phyloP scores from a whole-genome alignment of 805 yeast species.

The Schwanniomyces yamadae region DNA sequence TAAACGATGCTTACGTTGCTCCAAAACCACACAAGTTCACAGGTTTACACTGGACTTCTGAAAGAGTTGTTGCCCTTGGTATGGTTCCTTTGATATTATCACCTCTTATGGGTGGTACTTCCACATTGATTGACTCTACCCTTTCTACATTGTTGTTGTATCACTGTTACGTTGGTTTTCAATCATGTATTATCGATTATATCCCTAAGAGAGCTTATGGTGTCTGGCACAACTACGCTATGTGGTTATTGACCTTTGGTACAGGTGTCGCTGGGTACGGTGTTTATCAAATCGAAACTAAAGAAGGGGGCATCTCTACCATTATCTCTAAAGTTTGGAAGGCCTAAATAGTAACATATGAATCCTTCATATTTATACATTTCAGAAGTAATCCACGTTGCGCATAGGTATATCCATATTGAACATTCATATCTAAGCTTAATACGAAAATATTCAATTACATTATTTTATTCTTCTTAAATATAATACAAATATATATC shows the following conservation, averaged over 20 bases:
- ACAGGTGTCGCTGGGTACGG: slow-evolving; percentile 69
- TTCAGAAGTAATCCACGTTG: too few relatives aligned
- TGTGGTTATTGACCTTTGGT: slow-evolving; percentile 61
- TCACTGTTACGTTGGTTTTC: slow-evolving; percentile 72
- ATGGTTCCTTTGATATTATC: slow-evolving; percentile 62
- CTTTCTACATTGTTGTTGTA: slow-evolving; percentile 54
- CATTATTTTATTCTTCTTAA: too few relatives aligned
- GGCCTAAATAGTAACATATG: too few relatives aligned
- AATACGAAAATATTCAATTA: too few relatives aligned
- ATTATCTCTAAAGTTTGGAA: slow-evolving; percentile 41
- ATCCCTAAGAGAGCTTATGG: slow-evolving; percentile 77
- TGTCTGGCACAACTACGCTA: slow-evolving; percentile 57
- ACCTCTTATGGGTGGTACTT: slow-evolving; percentile 57
- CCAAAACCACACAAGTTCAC: slow-evolving; percentile 56
- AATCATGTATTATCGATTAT: slow-evolving; percentile 75
- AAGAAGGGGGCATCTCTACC: slow-evolving; percentile 62
- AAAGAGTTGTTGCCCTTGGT: slow-evolving; percentile 57
- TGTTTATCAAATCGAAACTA: slow-evolving; percentile 63
- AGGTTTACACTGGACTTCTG: slow-evolving; percentile 76
- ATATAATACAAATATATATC: slow-evolving; percentile 1
- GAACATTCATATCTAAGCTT: too few relatives aligned
- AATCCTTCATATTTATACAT: too few relatives aligned
- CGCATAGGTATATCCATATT: too few relatives aligned
- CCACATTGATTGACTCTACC: slow-evolving; percentile 55
- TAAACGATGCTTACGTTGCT: slow-evolving; percentile 67